Evolutionary conservation across 306 rosid species (phyloP).

Genomic region (Cicer arietinum): DNA sequence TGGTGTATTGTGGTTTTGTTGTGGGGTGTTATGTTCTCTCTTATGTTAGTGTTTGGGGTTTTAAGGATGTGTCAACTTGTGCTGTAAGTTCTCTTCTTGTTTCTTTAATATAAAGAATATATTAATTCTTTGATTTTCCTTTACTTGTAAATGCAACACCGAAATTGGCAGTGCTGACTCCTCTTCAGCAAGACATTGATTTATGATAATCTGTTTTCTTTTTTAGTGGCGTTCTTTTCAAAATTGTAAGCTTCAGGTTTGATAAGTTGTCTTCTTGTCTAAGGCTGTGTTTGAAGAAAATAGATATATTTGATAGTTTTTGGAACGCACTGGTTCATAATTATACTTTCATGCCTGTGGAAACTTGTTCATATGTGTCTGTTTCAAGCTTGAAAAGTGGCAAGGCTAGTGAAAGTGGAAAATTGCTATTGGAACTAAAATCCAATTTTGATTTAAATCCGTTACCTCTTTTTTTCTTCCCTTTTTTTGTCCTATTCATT

Average conservation of each 20-base stretch:
- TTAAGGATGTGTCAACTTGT: conserved; percentile 47
- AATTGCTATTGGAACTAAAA: conserved; percentile 13
- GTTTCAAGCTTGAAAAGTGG: background rate
- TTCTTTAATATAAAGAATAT: conserved; percentile 38
- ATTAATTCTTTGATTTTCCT: conserved; percentile 55
- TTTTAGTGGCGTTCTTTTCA: conserved; percentile 9
- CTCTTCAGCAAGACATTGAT: conserved; percentile 31
- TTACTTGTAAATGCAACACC: conserved; percentile 44
- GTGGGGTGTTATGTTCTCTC: conserved; percentile 42
- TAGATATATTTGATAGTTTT: background rate
- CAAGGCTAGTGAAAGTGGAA: conserved; percentile 2
- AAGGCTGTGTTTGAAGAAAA: background rate
- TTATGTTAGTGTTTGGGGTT: conserved; percentile 48
- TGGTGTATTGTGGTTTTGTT: conserved; percentile 44
- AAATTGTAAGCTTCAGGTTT: conserved; percentile 11
- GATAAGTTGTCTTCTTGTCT: background rate
- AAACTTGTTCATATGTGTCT: background rate
- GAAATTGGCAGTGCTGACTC: conserved; percentile 29
- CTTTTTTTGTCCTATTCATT: too few relatives aligned
- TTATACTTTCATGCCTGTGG: background rate
- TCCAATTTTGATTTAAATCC: background rate
- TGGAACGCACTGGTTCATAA: background rate
- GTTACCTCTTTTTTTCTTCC: background rate
- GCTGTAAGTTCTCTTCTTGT: conserved; percentile 44
- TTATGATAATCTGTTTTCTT: background rate